Base-by-base conservation (phyloP, 371 early-diverging fungal genomes). In the Zychaea mexicana region DNA sequence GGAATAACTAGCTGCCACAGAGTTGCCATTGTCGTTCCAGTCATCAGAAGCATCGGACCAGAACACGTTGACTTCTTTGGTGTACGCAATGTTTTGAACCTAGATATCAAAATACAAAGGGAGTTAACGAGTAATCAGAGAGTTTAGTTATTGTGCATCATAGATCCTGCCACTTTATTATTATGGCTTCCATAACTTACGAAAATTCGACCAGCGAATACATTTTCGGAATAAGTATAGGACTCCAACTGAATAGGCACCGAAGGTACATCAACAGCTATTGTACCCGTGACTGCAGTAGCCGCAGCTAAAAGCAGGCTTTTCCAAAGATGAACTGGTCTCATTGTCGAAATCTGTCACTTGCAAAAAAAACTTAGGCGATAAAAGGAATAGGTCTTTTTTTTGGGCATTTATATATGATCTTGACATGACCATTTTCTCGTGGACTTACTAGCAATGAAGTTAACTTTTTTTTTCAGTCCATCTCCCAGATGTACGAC, bases 11-110 rank as follows among this genome's bases (percentile, higher is more conserved):
- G 72, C 76, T 54, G 61, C 47, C 27, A 69, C 67, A 0, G 22
- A 57, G 22, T 65, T 65, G 1, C 62, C 62, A 21, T 61, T 66
- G 53, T 56, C 61, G 49, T 62, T 61, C 80, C 80, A 80, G 15
- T 64, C 56, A 19, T 63, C 59, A 47, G 69, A 63, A 19, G 61
- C 62, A 62, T 70, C 72, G 15, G 80, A 65, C 32, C 67, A 73
- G 36, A 67, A 56, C 2, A 80, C 71, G 36, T 62, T 67, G 19
- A 80, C 80, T 19, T 47, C 47, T 62, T 80, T 80, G 2, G 64
- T 26, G 39, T 70, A 75, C 46, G 73, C 78, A 60, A 80, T 69
- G 60, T 80, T 77, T 65, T 75, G 15, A 27, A 80, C 55, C 78
- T 73, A 60, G 52, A 4, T 27, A 31, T 55, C 0, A 27, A 0